Conservation (phyloP, 2,329 filamentous ascomycete species). For the Atkinsonella hypoxylon region DNA sequence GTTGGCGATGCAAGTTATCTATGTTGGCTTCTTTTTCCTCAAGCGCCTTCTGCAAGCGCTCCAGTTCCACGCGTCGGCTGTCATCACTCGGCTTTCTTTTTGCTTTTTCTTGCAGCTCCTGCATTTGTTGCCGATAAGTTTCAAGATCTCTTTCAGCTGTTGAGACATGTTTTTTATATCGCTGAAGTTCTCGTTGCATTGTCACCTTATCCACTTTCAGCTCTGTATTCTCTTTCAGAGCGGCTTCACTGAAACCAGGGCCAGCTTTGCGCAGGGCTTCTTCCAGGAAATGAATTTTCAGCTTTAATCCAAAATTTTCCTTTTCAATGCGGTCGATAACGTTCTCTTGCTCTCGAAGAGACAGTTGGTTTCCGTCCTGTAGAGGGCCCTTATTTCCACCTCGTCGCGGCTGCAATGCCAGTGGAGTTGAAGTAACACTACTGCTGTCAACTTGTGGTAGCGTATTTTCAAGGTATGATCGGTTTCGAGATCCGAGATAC, state of each 20-base stretch:
- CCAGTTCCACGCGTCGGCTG: slow-evolving; percentile 48
- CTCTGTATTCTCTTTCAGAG: slow-evolving; percentile 88
- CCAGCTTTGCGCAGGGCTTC: slow-evolving; percentile 79
- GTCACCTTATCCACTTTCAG: slow-evolving; percentile 88
- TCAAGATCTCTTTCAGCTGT: slow-evolving; percentile 81
- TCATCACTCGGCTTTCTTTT: slow-evolving; percentile 66
- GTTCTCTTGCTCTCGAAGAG: slow-evolving; percentile 86
- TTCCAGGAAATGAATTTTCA: slow-evolving; percentile 95
- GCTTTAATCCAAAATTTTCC: slow-evolving; percentile 92
- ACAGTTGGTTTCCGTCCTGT: slow-evolving; percentile 81
- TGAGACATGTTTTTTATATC: slow-evolving; percentile 73
- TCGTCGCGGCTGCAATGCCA: slow-evolving; percentile 55
- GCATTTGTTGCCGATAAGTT: slow-evolving; percentile 66
- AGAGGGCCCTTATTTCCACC: slow-evolving; percentile 54
- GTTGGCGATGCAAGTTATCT: slow-evolving; percentile 45
- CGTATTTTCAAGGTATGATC: slow-evolving; percentile 55
- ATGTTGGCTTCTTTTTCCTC: slow-evolving; percentile 49
- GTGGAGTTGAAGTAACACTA: slow-evolving; percentile 72
- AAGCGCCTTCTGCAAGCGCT: slow-evolving; percentile 43
- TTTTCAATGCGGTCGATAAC: slow-evolving; percentile 95
- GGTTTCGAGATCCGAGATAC: slow-evolving; percentile 53
- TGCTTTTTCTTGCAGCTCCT: slow-evolving; percentile 70
- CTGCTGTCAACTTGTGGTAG: slow-evolving; percentile 66
- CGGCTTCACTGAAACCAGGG: slow-evolving; percentile 78
- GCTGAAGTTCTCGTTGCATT: slow-evolving; percentile 75